Conservation (phyloP, 306 rosid species). For the Prunus dulcis region DNA sequence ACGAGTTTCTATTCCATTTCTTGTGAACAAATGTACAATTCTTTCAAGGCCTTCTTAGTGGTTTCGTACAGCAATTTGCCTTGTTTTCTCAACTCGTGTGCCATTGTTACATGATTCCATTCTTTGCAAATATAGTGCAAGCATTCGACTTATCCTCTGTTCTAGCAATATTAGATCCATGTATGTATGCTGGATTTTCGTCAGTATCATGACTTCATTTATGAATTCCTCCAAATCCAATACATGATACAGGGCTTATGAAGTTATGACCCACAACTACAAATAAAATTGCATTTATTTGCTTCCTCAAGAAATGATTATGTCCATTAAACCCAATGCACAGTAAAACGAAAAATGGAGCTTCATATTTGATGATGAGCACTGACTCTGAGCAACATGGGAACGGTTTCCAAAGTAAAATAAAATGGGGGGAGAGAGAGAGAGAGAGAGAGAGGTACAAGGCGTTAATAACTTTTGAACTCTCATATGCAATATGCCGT, state of each 20-base stretch:
- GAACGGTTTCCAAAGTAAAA: background rate
- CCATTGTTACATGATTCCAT: background rate
- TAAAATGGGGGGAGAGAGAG: background rate
- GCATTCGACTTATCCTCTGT: background rate
- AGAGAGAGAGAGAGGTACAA: too few species aligned
- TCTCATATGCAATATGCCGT: background rate
- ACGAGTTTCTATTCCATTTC: constrained; percentile 77
- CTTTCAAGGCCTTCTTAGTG: background rate
- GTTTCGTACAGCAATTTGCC: background rate
- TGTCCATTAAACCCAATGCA: too few species aligned
- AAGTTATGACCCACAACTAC: background rate
- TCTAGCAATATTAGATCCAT: background rate
- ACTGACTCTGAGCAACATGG: background rate
- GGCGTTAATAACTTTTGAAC: too few species aligned
- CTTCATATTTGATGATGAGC: background rate
- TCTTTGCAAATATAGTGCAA: background rate
- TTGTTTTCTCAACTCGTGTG: background rate
- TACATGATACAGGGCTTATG: background rate
- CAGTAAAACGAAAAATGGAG: background rate
- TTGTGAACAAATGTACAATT: constrained; percentile 27
- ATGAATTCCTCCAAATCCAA: background rate
- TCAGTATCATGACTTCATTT: background rate
- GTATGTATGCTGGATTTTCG: background rate
- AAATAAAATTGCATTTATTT: too few species aligned
- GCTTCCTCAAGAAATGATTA: too few species aligned